Evolutionary conservation across 2,329 filamentous ascomycete species (phyloP), one percentile per base, ranked within the genome.

Genomic region (Chaetomium sp.): DNA sequence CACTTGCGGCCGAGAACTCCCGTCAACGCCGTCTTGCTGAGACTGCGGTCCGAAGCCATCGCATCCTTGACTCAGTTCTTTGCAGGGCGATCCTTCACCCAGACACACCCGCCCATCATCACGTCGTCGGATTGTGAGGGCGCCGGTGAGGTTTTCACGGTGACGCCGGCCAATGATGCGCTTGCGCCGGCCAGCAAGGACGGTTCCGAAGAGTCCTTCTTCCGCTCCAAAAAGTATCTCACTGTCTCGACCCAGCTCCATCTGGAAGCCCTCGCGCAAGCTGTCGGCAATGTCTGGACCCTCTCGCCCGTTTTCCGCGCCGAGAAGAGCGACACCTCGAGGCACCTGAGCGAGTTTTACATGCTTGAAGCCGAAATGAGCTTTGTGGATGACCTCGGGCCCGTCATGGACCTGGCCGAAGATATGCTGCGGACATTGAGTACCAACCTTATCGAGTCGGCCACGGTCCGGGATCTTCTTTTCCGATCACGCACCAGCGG

Each of bases 121-220:
- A 98, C 95, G 1, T 97, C 94, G 0, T 97, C 94, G 0, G 95
- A 99, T 73, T 99, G 95, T 73, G 95, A 99, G 79, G 95, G 95
- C 4, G 95, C 93, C 1, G 95, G 95, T 0, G 93, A 98, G 75
- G 94, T 96, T 21, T 99, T 99, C 73, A 87, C 87, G 10, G 81
- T 98, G 45, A 75, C 81, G 23, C 81, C 85, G 13, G 77, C 69
- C 42, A 64, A 66, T 62, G 70, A 74, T 63, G 64, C 59, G 67
- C 69, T 59, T 66, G 72, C 25, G 75, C 77, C 35, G 73, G 64
- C 58, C 60, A 61, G 38, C 59, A 67, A 77, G 49, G 76, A 79
- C 51, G 74, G 73, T 57, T 73, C 77, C 68, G 75, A 70, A 71
- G 81, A 83, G 19, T 77, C 83, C 60, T 98, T 97, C 79, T 99